These are phyloP conservation scores for Corymbia citriodora DNA, from an alignment of 441 rosid species.

Conservation along the genomic window DNA sequence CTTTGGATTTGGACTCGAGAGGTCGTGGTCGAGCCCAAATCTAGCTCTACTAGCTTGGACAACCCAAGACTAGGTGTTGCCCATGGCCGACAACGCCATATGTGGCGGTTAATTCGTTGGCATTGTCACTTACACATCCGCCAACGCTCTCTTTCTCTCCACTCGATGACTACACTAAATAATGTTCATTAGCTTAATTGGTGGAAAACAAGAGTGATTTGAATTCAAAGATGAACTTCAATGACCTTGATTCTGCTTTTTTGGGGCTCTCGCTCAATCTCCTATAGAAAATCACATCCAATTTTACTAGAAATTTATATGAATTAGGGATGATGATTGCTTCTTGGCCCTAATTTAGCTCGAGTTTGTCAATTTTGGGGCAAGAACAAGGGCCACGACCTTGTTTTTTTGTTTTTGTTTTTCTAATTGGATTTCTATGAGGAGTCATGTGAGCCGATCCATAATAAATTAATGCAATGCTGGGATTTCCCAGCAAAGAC, in stretches of 20 bases:
- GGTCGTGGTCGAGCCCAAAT: not conserved
- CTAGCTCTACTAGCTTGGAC: not conserved
- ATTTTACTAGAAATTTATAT: too few relatives aligned
- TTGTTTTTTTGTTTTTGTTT: too few relatives aligned
- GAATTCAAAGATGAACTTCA: not conserved
- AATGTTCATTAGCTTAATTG: not conserved
- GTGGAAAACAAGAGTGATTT: not conserved
- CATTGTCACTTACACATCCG: not conserved
- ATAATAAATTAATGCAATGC: not conserved
- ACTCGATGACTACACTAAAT: not conserved
- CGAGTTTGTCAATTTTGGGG: not conserved
- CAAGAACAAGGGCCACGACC: not conserved
- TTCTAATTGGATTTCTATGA: not conserved
- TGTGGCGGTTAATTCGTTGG: not conserved
- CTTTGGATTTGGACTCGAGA: rapidly evolving
- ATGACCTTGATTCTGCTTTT: not conserved
- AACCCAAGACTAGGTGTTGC: not conserved
- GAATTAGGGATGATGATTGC: not conserved
- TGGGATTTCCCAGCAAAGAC: rapidly evolving
- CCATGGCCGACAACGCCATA: not conserved
- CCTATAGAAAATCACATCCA: not conserved
- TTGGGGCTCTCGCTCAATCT: not conserved
- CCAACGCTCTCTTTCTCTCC: not conserved
- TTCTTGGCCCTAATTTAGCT: not conserved
- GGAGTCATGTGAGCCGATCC: rapidly evolving